Evolutionary conservation across 2,329 filamentous ascomycete genomes (phyloP).

Genomic region (Amesomyces nigricolor): DNA sequence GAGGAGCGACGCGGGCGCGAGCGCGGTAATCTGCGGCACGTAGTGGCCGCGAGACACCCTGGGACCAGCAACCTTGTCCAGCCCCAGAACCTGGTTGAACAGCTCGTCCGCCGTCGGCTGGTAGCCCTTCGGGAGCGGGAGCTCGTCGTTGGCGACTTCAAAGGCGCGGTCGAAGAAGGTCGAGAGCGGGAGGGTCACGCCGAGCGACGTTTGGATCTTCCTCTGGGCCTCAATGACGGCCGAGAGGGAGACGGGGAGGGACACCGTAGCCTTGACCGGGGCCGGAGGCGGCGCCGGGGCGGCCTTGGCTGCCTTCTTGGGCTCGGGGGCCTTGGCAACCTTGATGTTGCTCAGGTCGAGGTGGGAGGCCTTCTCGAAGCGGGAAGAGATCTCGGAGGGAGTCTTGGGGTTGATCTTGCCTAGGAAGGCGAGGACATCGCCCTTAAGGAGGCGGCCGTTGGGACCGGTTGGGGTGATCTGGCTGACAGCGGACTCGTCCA

Average conservation of each 20-base stretch:
- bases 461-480: conserved; percentile 86
- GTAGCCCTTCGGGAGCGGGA: conserved; percentile 61
- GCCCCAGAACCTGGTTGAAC: conserved; percentile 81
- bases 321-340: conserved; percentile 50
- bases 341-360: conserved; percentile 96
- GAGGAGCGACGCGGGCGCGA: conserved; percentile 38
- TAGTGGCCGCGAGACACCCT: conserved; percentile 58
- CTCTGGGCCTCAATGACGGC: conserved; percentile 76
- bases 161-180: conserved; percentile 82
- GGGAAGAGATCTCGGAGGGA: conserved; percentile 63
- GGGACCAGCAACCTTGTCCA: conserved; percentile 40
- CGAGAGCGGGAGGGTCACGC: conserved; percentile 74
- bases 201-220: conserved; percentile 70
- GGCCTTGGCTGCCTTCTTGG: conserved; percentile 32
- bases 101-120: conserved; percentile 72
- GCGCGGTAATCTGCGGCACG: conserved; percentile 62
- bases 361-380: conserved; percentile 69
- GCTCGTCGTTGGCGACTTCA: conserved; percentile 79
- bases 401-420: conserved; percentile 69
- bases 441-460: conserved; percentile 83
- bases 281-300: conserved; percentile 39
- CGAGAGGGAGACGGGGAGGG: conserved; percentile 70
- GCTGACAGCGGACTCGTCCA: conserved; percentile 68
- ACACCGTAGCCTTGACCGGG: conserved; percentile 51
- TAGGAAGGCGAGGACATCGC: conserved; percentile 86